Conservation (phyloP, 2,329 filamentous ascomycete genomes). For the Fusarium sp. region DNA sequence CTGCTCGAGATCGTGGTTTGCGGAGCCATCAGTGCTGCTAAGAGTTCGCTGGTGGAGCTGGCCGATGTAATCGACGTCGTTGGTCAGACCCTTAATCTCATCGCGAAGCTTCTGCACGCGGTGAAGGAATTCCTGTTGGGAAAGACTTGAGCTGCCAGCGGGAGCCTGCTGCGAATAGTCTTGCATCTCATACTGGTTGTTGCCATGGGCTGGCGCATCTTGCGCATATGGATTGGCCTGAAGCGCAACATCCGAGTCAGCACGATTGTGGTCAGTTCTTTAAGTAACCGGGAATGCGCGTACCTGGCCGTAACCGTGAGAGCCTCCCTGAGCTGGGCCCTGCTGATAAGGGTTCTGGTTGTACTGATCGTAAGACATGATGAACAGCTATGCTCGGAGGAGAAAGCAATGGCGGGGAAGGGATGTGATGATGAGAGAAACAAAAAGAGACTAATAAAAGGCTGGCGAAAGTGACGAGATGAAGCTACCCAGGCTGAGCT, state of each 20-base stretch:
- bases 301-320: slow-evolving; percentile 60
- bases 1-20: slow-evolving; percentile 71
- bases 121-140: slow-evolving; percentile 74
- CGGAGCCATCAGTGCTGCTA: slow-evolving; percentile 69
- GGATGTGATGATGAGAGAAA: slow-evolving; percentile 39
- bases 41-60: slow-evolving; percentile 78
- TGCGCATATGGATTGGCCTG: slow-evolving; percentile 49
- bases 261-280: slow-evolving; percentile 22
- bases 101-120: slow-evolving; percentile 75
- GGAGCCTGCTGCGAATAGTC: slow-evolving; percentile 58
- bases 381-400: slow-evolving; percentile 39
- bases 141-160: slow-evolving; percentile 54
- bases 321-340: slow-evolving; percentile 60
- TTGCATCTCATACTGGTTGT: slow-evolving; percentile 67
- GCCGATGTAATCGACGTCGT: slow-evolving; percentile 74
- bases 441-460: slow-evolving; percentile 36
- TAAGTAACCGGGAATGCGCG: slow-evolving; percentile 31
- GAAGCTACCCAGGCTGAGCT: slow-evolving; percentile 35
- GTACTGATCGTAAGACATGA: slow-evolving; percentile 73
- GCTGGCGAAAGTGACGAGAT: slow-evolving; percentile 33
- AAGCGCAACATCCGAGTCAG: slow-evolving; percentile 29
- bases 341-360: slow-evolving; percentile 73
- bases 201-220: slow-evolving; percentile 41
- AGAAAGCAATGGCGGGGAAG: slow-evolving; percentile 37
- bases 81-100: slow-evolving; percentile 75